Percentiles rank a stretch among this genome's conserved stretches.
These are phyloP conservation scores for Pleurotus eryngii DNA, from an alignment of 768 basidiomycete species.

Conservation along the genomic window DNA sequence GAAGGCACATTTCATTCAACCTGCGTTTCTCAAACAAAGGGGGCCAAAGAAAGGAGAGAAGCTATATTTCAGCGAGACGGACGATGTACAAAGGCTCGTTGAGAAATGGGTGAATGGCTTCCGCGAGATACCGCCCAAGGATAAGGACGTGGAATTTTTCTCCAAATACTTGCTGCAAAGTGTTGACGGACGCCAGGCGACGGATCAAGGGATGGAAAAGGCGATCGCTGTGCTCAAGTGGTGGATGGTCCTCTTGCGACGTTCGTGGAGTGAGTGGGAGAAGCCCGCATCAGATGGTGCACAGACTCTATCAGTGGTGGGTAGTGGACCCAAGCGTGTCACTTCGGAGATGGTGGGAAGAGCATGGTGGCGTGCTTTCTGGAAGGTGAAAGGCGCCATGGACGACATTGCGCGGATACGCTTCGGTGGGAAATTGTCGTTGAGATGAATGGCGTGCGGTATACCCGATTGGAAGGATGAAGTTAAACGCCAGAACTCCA, in stretches of 20 bases:
- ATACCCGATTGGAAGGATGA: too few relatives aligned
- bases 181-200: constrained; percentile 50
- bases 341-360: constrained; percentile 46
- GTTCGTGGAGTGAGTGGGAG: constrained; percentile 62
- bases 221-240: constrained; percentile 73
- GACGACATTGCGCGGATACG: constrained; percentile 61
- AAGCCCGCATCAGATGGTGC: constrained; percentile 31
- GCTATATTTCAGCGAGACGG: constrained; percentile 56
- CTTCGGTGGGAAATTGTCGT: constrained; percentile 69
- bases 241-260: constrained; percentile 73
- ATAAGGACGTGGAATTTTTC: constrained; percentile 74
- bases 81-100: constrained; percentile 70
- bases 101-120: constrained; percentile 75
- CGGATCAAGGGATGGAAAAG: constrained; percentile 63
- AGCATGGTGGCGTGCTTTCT: constrained; percentile 83
- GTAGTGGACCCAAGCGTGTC: neutral
- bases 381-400: constrained; percentile 62
- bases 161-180: constrained; percentile 67
- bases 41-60: constrained; percentile 56
- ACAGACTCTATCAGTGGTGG: constrained; percentile 20
- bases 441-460: constrained; percentile 37
- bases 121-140: constrained; percentile 57
- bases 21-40: constrained; percentile 55
- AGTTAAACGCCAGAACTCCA: too few relatives aligned
- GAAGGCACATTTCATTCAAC: constrained; percentile 46